Base-by-base conservation (phyloP, 495 filamentous ascomycete genomes). In the Neurospora sp. region DNA sequence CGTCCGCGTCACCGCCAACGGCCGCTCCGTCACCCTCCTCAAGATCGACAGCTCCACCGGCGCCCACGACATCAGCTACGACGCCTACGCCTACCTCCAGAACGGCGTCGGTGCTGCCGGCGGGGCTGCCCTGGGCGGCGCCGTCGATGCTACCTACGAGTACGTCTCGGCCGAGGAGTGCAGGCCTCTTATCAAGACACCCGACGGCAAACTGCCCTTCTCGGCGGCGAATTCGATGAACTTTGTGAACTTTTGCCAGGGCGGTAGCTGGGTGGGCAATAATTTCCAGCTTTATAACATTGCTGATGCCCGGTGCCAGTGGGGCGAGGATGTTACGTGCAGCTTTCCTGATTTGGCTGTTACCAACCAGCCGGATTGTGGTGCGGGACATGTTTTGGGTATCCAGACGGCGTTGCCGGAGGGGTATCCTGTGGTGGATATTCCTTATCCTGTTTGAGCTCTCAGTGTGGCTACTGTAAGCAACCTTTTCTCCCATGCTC, bases 201-300 rank as follows among this genome's bases (percentile, higher is more conserved):
- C 75, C 18, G 77, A 74, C 16, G 48, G 74, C 70, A 81, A 80
- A 70, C 75, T 85, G 6, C 81, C 84, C 0, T 79, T 85, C 27
- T 80, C 78, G 69, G 84, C 79, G 5, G 73, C 83, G 16, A 85
- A 84, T 76, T 82, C 81, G 75, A 84, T 85, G 75, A 83, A 84
- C 69, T 85, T 77, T 41, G 59, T 85, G 7, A 73, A 77, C 12
- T 79, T 76, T 69, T 85, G 83, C 72, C 79, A 18, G 27, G 23
- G 23, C 7, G 54, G 54, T 14, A 82, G 78, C 73, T 84, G 74
- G 76, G 82, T 83, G 1, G 80, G 77, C 1, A 69, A 75, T 59
- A 80, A 83, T 72, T 79, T 81, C 69, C 74, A 76, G 20, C 77
- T 84, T 1, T 81, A 79, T 75, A 84, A 83, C 69, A 81, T 84